Percentiles rank a stretch among this genome's conserved stretches.
phyloP scores from a whole-genome alignment of 176 grass and related monocot genomes.

The Rhipidocladum racemiflorum region DNA sequence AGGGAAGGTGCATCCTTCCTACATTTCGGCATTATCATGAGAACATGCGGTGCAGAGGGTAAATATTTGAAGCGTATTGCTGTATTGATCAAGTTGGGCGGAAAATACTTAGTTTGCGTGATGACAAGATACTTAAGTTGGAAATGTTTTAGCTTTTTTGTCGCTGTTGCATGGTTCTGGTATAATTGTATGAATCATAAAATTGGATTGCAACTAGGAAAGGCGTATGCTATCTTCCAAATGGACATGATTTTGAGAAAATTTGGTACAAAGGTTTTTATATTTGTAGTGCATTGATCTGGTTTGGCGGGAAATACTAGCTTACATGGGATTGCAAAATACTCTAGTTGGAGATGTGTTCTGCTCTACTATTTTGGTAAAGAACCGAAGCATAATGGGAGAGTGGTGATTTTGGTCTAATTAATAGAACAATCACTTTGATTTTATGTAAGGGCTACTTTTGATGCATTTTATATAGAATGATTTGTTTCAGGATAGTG shows the following conservation, averaged over 20 bases:
- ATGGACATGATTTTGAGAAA: not conserved
- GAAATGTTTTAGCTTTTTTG: not conserved
- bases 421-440: not conserved
- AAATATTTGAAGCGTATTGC: not conserved
- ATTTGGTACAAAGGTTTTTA: not conserved
- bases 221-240: not conserved
- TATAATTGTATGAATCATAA: not conserved
- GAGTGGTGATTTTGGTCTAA: slow-evolving; percentile 4
- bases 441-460: not conserved
- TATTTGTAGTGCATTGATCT: not conserved
- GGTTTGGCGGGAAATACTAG: not conserved
- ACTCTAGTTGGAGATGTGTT: not conserved
- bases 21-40: not conserved
- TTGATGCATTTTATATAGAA: not conserved
- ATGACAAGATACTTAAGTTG: not conserved
- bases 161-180: not conserved
- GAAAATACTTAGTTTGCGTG: slow-evolving; percentile 10
- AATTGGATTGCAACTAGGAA: not conserved
- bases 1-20: not conserved
- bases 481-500: not conserved
- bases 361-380: not conserved
- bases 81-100: not conserved
- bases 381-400: not conserved
- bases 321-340: not conserved
- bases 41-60: not conserved